These are phyloP conservation scores for Nakazawaea pomicola DNA, from an alignment of 805 yeast species.

Conservation along the genomic window DNA sequence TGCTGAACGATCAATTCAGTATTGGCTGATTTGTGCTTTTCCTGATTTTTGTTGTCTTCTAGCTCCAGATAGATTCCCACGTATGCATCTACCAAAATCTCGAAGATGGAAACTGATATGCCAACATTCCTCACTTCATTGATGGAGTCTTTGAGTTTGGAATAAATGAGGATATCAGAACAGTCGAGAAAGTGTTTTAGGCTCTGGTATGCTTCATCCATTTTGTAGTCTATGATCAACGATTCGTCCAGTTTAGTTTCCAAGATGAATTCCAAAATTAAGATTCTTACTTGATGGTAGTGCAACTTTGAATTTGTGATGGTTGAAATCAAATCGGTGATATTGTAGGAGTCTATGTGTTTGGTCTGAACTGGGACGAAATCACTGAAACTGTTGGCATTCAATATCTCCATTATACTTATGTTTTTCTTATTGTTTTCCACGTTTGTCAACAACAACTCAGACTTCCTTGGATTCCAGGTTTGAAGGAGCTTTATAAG, in stretches of 20 bases:
- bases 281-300: conserved; percentile 23
- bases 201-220: conserved; percentile 17
- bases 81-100: conserved; percentile 38
- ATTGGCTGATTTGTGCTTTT: conserved; percentile 14
- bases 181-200: conserved; percentile 23
- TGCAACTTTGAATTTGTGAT: conserved; percentile 20
- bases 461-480: conserved; percentile 24
- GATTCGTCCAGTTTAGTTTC: conserved; percentile 16
- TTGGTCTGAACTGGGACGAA: conserved; percentile 13
- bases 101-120: conserved; percentile 35
- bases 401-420: conserved; percentile 27
- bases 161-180: conserved; percentile 20
- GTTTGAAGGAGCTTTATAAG: conserved; percentile 23
- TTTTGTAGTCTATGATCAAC: conserved; percentile 20
- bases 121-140: conserved; percentile 12
- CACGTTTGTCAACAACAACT: conserved; percentile 10
- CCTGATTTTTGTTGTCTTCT: conserved; percentile 18
- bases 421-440: conserved; percentile 9
- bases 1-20: conserved; percentile 33
- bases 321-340: conserved; percentile 15
- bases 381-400: conserved; percentile 17
- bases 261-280: conserved; percentile 22
- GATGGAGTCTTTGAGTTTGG: conserved; percentile 12
- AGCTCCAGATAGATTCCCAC: conserved; percentile 25
- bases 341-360: conserved; percentile 17